phyloP scores from a whole-genome alignment of 1,284 basidiomycete genomes.

The Malassezia equina region DNA sequence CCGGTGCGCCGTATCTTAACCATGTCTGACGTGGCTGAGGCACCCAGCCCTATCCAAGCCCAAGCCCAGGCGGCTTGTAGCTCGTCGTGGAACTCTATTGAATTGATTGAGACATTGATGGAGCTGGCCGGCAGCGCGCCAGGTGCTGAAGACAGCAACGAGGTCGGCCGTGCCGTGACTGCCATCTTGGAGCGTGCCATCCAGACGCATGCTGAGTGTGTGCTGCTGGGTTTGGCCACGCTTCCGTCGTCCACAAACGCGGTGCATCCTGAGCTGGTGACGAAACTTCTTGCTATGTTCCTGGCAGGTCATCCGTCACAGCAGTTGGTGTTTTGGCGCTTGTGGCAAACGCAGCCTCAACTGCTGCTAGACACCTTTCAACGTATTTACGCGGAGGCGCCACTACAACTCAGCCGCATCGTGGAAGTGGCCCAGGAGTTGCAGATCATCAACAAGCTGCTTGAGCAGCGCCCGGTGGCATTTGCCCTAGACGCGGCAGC shows the following conservation, averaged over 20 bases:
- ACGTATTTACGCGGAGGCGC: constrained; percentile 83
- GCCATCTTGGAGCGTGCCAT: constrained; percentile 44
- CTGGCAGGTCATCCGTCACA: constrained; percentile 83
- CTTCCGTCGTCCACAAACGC: constrained; percentile 75
- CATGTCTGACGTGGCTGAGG: constrained; percentile 22
- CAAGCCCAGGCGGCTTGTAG: constrained; percentile 62
- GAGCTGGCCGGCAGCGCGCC: constrained; percentile 86
- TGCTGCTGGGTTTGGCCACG: constrained; percentile 84
- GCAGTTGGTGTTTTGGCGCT: constrained; percentile 87
- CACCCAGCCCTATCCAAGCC: constrained; percentile 66
- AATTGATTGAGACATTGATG: constrained; percentile 72
- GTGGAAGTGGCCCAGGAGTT: constrained; percentile 90
- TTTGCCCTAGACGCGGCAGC: constrained; percentile 73
- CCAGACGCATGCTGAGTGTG: constrained; percentile 75
- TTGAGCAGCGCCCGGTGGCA: constrained; percentile 78
- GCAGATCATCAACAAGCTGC: constrained; percentile 76
- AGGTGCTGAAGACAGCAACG: constrained; percentile 17
- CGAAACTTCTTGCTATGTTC: constrained; percentile 79
- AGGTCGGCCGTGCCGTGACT: constrained; percentile 29
- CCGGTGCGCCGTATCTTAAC: constrained; percentile 32
- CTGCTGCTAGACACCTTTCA: constrained; percentile 77
- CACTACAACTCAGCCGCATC: constrained; percentile 84
- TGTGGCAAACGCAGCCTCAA: constrained; percentile 78
- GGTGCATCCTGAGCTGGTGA: constrained; percentile 73
- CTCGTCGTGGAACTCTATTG: constrained; percentile 86